phyloP scores from a whole-genome alignment of 192 early-diverging fungal species.

The Coemansia sp. region DNA sequence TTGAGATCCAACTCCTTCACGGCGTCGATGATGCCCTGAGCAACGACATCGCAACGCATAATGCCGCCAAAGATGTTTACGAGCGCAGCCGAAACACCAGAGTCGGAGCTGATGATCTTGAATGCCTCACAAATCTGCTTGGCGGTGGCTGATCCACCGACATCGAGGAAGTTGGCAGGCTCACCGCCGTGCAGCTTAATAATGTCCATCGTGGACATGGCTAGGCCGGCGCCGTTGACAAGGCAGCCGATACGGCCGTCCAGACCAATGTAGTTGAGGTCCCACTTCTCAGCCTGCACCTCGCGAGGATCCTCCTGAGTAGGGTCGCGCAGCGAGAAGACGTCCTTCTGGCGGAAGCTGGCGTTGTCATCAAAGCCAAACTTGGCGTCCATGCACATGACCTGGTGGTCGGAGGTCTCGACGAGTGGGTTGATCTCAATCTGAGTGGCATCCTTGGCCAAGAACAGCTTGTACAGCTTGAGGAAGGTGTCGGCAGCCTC shows the following conservation, averaged over 20 bases:
- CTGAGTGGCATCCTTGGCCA: constrained; percentile 96
- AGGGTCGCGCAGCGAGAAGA: constrained; percentile 85
- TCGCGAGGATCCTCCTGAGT: constrained; percentile 98
- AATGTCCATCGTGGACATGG: constrained; percentile 99
- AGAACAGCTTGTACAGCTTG: constrained; percentile 95
- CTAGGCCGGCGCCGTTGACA: constrained; percentile 97
- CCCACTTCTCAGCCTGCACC: constrained; percentile 93
- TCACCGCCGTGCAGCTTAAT: constrained; percentile 99
- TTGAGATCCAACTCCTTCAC: constrained; percentile 87
- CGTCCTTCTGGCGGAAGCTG: constrained; percentile 92
- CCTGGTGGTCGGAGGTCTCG: constrained; percentile 85
- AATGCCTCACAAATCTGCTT: constrained; percentile 98
- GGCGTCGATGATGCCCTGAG: constrained; percentile 96
- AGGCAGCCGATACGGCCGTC: constrained; percentile 98
- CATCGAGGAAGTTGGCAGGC: constrained; percentile 99
- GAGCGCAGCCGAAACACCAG: constrained; percentile 93
- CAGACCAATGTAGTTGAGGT: constrained; percentile 99
- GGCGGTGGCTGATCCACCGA: constrained; percentile 94
- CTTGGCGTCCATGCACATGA: constrained; percentile 99
- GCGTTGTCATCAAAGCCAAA: constrained; percentile 99
- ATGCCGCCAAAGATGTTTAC: constrained; percentile 99
- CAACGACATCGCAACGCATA: constrained; percentile 99
- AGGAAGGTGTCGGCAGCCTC: constrained; percentile 90
- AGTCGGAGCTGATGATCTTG: constrained; percentile 98
- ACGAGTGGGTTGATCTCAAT: constrained; percentile 99